A percentile compares a stretch with the other conserved stretches of the same genome.
These are phyloP conservation scores for Nakaseomyces nivariensis DNA, from an alignment of 1,139 yeast species.

Conservation along the genomic window DNA sequence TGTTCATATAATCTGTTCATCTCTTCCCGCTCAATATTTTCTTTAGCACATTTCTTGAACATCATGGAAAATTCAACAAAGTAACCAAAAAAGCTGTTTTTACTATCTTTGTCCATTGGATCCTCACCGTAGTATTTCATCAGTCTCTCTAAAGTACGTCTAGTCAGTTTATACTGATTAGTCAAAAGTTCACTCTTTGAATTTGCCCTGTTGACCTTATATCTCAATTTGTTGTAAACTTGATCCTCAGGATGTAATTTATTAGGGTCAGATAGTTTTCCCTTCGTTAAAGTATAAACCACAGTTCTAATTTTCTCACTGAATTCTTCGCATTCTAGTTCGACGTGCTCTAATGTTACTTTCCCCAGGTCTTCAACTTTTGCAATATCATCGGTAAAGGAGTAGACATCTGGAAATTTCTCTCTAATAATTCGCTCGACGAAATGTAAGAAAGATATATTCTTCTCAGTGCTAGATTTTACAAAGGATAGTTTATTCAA, in stretches of 20 bases:
- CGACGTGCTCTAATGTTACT: constrained; percentile 66
- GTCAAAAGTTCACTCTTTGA: constrained; percentile 48
- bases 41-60: constrained; percentile 66
- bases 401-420: constrained; percentile 67
- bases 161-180: constrained; percentile 45
- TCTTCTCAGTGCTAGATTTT: constrained; percentile 66
- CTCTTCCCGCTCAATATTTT: constrained; percentile 71
- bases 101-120: constrained; percentile 47
- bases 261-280: constrained; percentile 61
- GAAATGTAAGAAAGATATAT: constrained; percentile 76
- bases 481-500: constrained; percentile 75
- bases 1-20: constrained; percentile 64
- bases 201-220: constrained; percentile 48
- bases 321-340: constrained; percentile 59
- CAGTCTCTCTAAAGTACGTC: constrained; percentile 45
- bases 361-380: constrained; percentile 57
- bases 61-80: constrained; percentile 65
- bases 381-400: constrained; percentile 66
- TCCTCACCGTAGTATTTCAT: constrained; percentile 84
- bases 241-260: constrained; percentile 72
- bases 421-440: constrained; percentile 71
- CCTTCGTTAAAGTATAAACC: constrained; percentile 49
- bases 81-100: constrained; percentile 59
- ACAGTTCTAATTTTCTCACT: constrained; percentile 45
- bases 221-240: constrained; percentile 45